Evolutionary conservation across 768 basidiomycete genomes (phyloP), one percentile per base, ranked within the genome.

Genomic region (Hericium erinaceus): DNA sequence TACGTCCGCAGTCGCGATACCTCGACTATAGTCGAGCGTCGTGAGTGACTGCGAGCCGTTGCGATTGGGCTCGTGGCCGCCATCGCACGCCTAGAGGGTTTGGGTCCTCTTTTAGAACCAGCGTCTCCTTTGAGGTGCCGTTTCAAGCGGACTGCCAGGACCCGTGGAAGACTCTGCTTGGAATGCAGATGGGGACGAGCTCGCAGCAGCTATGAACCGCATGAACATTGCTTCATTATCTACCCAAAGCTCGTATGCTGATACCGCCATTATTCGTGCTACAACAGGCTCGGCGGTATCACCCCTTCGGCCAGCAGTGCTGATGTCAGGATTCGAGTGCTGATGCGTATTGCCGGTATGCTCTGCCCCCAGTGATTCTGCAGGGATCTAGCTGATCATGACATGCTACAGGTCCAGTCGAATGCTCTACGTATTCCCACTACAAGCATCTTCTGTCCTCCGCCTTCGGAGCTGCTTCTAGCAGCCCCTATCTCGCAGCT

Each of bases 21-120:
- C 0, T 90, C 89, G 1, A 74, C 76, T 48, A 85, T 97, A 55
- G 82, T 95, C n/a, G 95, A 98, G 68, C 79, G 92, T 10, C 95
- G 94, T 0, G 90, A 97, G 67, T 83, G 95, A 22, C 73, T 98
- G 26, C 81, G 86, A 52, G 94, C 94, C 0, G 82, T 98, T 52
- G 83, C 85, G 62, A 65, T 89, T 4, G 95, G 95, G 1, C 76
- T 97, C 8, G 79, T 92, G 2, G 87, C 88, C 7, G 90, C 87
- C 0, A 76, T 91, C 20, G 80, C 92, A 7, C 80, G 87, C 52
- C 71, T 93, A 4, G 87, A 90, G 63, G 16, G 18, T 7, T 12
- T 16, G 4, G 28, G 49, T 15, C 0, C 22, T 3, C 3, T 26
- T 26, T 16, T 5, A 8, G 28, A 51, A 3, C 18, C 15, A 9